phyloP scores from a whole-genome alignment of 805 yeast genomes.

The Myxozyma sirexii region DNA sequence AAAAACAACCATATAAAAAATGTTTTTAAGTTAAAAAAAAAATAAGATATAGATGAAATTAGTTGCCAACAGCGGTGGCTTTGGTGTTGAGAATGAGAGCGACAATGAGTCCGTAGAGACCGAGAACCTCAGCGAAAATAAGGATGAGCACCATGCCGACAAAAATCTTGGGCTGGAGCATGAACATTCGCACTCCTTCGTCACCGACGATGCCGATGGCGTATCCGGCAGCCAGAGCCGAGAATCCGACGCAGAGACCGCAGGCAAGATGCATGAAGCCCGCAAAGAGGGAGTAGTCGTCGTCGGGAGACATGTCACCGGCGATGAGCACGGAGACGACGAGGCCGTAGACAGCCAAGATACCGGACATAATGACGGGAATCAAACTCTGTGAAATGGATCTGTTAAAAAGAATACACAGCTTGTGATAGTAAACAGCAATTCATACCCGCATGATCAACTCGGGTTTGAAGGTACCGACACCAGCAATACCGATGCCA shows the following conservation, averaged over 20 bases:
- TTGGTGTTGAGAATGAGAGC: conserved; percentile 96
- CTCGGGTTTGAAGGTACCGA: conserved; percentile 97
- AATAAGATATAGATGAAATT: not conserved
- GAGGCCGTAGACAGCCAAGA: conserved; percentile 91
- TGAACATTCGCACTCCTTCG: conserved; percentile 83
- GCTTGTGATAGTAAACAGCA: not conserved
- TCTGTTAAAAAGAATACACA: not conserved
- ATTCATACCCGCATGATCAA: conserved; percentile 72
- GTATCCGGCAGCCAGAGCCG: conserved; percentile 95
- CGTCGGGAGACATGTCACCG: conserved; percentile 48
- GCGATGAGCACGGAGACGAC: conserved; percentile 98
- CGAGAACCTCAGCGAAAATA: conserved; percentile 89
- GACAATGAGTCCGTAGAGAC: conserved; percentile 97
- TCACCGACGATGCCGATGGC: conserved; percentile 95
- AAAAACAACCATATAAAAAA: not conserved
- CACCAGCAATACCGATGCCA: conserved; percentile 97
- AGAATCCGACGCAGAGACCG: conserved; percentile 93
- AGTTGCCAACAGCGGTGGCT: conserved; percentile 62
- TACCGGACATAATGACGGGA: conserved; percentile 99
- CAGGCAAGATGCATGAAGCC: conserved; percentile 97
- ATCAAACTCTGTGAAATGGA: conserved; percentile 49
- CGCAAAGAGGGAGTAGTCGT: conserved; percentile 62
- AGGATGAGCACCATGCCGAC: conserved; percentile 88
- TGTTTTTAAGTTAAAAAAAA: not conserved
- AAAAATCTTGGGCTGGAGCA: conserved; percentile 85